A percentile compares a stretch with the other conserved stretches of the same genome.
These are phyloP conservation scores for Scorias spongiosa DNA, from an alignment of 2,329 filamentous ascomycete genomes.

Conservation along the genomic window DNA sequence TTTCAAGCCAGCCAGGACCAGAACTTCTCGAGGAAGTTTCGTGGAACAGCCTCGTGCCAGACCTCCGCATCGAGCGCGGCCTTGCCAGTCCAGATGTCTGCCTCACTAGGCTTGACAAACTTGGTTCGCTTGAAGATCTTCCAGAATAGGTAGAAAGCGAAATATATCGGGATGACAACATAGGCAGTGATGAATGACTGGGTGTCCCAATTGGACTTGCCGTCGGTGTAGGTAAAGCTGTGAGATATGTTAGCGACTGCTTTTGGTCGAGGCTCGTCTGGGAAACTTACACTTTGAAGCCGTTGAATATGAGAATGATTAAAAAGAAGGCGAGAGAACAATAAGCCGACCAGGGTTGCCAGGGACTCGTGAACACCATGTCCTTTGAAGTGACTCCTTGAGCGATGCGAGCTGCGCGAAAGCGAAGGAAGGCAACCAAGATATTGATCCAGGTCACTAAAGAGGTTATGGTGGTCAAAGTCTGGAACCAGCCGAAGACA, in stretches of 20 bases:
- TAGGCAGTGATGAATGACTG: constrained; percentile 34
- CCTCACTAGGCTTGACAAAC: constrained; percentile 24
- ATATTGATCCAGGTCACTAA: constrained; percentile 19
- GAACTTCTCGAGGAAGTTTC: constrained; percentile 30
- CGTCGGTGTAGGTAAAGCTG: constrained; percentile 6
- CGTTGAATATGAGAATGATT: constrained; percentile 52
- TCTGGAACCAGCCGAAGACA: constrained; percentile 22
- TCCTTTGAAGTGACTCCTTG: constrained; percentile 16
- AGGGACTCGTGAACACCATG: constrained; percentile 26
- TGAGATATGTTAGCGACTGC: neutral
- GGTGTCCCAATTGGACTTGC: constrained; percentile 23
- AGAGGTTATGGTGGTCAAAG: constrained; percentile 20
- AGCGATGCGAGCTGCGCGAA: constrained; percentile 14
- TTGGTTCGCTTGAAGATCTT: constrained; percentile 51
- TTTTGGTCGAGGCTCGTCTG: too few relatives aligned
- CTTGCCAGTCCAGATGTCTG: constrained; percentile 33
- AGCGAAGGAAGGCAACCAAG: constrained; percentile 16
- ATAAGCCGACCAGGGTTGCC: constrained; percentile 42
- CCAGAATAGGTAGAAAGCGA: constrained; percentile 43
- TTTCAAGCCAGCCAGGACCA: constrained; percentile 31
- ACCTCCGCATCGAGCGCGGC: constrained; percentile 30
- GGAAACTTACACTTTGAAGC: constrained; percentile 40
- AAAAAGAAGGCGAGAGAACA: constrained; percentile 43
- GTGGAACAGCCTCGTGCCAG: constrained; percentile 28
- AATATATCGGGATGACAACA: constrained; percentile 21